phyloP scores from a whole-genome alignment of 129 eudicot genomes.

The Artemisia argyi region DNA sequence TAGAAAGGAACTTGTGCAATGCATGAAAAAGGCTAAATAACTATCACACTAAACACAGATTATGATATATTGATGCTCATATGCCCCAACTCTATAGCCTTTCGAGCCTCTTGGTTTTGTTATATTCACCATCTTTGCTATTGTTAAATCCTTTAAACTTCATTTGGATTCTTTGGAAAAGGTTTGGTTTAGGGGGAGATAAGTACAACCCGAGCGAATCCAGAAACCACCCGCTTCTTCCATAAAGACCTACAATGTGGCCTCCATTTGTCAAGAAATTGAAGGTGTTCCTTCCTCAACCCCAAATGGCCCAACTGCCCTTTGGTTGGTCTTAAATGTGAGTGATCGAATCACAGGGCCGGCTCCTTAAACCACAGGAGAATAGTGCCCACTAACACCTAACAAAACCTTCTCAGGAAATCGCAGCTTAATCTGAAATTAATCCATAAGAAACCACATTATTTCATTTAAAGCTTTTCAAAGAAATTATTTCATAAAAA shows the following conservation, averaged over 20 bases:
- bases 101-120: not conserved
- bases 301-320: too few relatives aligned
- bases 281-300: too few relatives aligned
- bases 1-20: too few relatives aligned
- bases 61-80: too few relatives aligned
- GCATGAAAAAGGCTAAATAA: too few relatives aligned
- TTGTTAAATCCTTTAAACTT: too few relatives aligned
- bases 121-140: not conserved
- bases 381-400: constrained; percentile 42
- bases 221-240: too few relatives aligned
- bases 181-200: constrained; percentile 21
- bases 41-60: too few relatives aligned
- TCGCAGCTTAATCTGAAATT: constrained; percentile 42
- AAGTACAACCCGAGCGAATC: constrained; percentile 38
- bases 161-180: constrained; percentile 17
- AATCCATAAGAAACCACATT: not conserved
- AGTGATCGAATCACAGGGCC: not conserved
- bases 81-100: not conserved
- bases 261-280: too few relatives aligned
- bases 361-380: constrained; percentile 62
- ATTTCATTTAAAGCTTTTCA: too few relatives aligned
- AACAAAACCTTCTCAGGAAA: not conserved
- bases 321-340: too few relatives aligned
- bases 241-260: too few relatives aligned
- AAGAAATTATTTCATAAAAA: not conserved